Percentiles rank a stretch among this genome's conserved stretches.
Conservation (phyloP, 345 rosid species). For the Geranium brycei region DNA sequence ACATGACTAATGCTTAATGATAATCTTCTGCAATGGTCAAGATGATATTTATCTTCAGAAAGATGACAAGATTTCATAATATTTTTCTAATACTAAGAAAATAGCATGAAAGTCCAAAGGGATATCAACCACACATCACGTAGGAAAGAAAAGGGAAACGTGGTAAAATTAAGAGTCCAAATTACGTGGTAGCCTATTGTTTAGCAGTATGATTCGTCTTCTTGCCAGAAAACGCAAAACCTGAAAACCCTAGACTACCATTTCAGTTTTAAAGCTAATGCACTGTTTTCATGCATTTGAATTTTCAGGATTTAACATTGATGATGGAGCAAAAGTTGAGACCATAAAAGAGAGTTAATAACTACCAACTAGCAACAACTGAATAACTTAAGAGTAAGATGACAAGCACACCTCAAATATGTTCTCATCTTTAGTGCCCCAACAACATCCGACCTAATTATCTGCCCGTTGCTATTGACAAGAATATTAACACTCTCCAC, state of each 20-base stretch:
- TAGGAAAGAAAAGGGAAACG: too few species aligned
- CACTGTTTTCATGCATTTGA: constrained; percentile 1
- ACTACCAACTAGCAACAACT: not conserved
- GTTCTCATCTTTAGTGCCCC: constrained; percentile 99
- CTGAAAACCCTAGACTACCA: not conserved
- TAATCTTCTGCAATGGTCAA: too few species aligned
- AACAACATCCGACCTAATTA: constrained; percentile 84
- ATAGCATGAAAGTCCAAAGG: too few species aligned
- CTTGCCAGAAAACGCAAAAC: not conserved
- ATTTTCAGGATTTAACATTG: not conserved
- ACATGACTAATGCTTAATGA: too few species aligned
- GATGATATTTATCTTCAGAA: too few species aligned
- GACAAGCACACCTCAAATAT: constrained; percentile 55
- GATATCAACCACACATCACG: too few species aligned
- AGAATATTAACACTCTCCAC: constrained; percentile 92
- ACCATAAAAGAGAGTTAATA: not conserved
- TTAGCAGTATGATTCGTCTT: not conserved
- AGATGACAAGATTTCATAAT: too few species aligned
- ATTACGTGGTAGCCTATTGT: too few species aligned
- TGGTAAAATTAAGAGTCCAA: too few species aligned
- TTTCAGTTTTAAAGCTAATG: not conserved
- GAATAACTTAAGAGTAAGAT: not conserved
- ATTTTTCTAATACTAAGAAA: too few species aligned
- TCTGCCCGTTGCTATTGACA: constrained; percentile 94
- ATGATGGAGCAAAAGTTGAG: not conserved